Percentiles rank a stretch among this genome's conserved stretches.
Evolutionary conservation across 192 early-diverging fungal species (phyloP).

Genomic region (Coemansia furcata): DNA sequence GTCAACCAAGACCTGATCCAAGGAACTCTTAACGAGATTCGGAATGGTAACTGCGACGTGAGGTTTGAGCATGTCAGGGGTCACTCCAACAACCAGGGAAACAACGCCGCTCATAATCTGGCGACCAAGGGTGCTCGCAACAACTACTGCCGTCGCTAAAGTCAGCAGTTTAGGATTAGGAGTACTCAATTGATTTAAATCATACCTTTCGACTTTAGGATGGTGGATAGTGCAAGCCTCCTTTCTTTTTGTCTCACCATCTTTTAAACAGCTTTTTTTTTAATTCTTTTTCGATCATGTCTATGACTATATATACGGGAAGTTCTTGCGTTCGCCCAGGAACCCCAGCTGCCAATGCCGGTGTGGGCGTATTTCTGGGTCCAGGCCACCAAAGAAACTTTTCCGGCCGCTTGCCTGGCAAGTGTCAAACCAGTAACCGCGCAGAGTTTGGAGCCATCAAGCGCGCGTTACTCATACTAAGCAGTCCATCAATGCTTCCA

Average conservation of each 20-base stretch:
- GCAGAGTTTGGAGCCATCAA: slow-evolving; percentile 2
- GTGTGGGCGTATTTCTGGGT: neutral
- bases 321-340: neutral
- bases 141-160: neutral
- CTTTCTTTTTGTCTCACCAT: neutral
- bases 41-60: neutral
- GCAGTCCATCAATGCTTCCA: neutral
- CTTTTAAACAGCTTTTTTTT: neutral
- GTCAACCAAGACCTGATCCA: slow-evolving; percentile 16
- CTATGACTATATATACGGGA: neutral
- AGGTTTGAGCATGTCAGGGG: slow-evolving; percentile 3
- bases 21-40: neutral
- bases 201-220: neutral
- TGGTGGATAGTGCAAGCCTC: neutral
- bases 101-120: slow-evolving; percentile 5
- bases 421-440: neutral
- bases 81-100: neutral
- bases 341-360: neutral
- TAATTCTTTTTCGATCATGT: neutral
- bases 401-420: neutral
- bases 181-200: too few species aligned
- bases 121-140: neutral
- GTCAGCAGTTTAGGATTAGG: neutral
- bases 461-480: neutral
- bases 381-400: neutral